Conservation (phyloP, 2,329 filamentous ascomycete species). For the Chrysoporthe deuterocubensis region DNA sequence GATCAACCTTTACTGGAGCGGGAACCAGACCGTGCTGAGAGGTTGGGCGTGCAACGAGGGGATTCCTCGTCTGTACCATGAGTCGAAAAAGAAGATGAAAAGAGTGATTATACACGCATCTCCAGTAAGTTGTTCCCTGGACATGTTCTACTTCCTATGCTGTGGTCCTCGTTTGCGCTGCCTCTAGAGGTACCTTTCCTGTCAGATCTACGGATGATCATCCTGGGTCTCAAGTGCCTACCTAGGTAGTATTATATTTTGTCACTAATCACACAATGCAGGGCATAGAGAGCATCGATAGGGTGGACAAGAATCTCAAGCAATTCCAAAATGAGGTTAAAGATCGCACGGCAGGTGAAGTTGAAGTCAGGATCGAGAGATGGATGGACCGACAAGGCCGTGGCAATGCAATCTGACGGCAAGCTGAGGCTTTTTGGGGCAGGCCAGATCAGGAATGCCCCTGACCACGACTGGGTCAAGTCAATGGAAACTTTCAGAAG, state of each 20-base stretch:
- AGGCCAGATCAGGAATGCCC: not conserved
- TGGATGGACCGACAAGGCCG: too few species aligned
- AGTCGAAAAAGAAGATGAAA: not conserved
- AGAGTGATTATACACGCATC: not conserved
- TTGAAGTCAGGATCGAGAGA: too few species aligned
- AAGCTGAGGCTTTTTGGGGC: not conserved
- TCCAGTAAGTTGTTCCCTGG: slow-evolving; percentile 9
- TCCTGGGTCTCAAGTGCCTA: too few species aligned
- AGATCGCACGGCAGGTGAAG: too few species aligned
- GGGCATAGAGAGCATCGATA: too few species aligned
- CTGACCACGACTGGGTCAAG: slow-evolving; percentile 12
- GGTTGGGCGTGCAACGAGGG: slow-evolving; percentile 7
- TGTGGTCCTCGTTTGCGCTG: not conserved
- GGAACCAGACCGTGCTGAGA: slow-evolving; percentile 4
- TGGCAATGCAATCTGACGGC: not conserved
- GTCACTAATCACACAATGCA: too few species aligned
- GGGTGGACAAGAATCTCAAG: too few species aligned
- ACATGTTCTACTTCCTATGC: too few species aligned
- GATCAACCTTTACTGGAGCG: slow-evolving; percentile 13
- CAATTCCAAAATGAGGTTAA: too few species aligned
- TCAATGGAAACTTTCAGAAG: slow-evolving; percentile 9
- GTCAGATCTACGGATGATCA: too few species aligned
- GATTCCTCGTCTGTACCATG: slow-evolving; percentile 1
- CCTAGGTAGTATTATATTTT: too few species aligned
- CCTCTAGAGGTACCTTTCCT: too few species aligned